Evolutionary conservation across 2,329 filamentous ascomycete species (phyloP).

Genomic region (Uncinocarpus reesii): DNA sequence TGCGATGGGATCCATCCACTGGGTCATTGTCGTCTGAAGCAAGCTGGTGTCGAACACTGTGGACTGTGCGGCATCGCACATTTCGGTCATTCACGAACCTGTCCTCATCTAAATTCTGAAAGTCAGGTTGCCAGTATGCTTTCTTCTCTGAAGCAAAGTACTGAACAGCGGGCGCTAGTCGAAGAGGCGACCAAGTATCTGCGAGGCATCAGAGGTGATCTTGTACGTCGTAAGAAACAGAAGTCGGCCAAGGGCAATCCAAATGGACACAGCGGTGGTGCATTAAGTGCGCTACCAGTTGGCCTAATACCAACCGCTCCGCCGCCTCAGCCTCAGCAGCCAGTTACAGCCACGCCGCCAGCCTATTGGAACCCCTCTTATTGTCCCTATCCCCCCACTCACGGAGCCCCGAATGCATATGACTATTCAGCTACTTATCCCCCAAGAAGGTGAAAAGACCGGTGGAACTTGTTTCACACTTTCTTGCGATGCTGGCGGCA

Average conservation of each 20-base stretch:
- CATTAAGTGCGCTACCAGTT: not conserved
- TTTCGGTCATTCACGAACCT: constrained; percentile 46
- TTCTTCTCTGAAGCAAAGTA: constrained; percentile 49
- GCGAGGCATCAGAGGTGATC: constrained; percentile 44
- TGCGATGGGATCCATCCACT: constrained; percentile 46
- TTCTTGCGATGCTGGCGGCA: too few species aligned
- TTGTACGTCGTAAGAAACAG: constrained; percentile 44
- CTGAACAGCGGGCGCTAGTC: constrained; percentile 46
- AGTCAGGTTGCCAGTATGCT: constrained; percentile 56
- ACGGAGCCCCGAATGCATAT: not conserved
- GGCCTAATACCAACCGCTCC: not conserved
- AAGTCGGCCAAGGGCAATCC: constrained; percentile 4
- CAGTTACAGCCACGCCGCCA: not conserved
- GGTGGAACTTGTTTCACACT: not conserved
- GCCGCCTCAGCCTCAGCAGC: not conserved
- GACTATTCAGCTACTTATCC: not conserved
- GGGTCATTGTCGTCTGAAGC: constrained; percentile 53
- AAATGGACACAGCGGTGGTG: not conserved
- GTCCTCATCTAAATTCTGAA: constrained; percentile 53
- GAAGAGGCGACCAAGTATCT: constrained; percentile 48
- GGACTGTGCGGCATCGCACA: constrained; percentile 55
- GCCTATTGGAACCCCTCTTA: not conserved
- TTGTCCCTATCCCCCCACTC: not conserved
- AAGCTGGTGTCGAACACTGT: constrained; percentile 51
- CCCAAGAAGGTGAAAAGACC: not conserved